Base-by-base conservation (phyloP, 495 filamentous ascomycete genomes). In the Aspergillus incahuasiensis region DNA sequence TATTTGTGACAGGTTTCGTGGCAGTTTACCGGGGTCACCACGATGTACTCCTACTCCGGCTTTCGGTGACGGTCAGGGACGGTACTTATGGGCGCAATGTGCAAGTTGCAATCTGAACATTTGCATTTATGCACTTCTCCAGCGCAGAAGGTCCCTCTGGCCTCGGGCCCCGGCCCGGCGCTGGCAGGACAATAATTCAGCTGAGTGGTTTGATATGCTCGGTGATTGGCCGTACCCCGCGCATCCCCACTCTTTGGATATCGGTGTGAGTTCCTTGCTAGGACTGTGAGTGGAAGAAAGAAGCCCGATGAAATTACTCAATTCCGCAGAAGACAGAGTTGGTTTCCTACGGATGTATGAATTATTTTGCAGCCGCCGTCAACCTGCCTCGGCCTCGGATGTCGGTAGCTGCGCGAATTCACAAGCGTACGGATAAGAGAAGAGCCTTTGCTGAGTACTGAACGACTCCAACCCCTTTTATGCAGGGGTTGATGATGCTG, bases 221-320 rank as follows among this genome's bases (percentile, higher is more conserved):
- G 40, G 8, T 71, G 66, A 74, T 74, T 74, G 71, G 59, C 57
- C 52, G 63, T 65, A 70, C 65, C 63, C 71, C 66, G 67, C 64
- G 69, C 69, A 67, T 41, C 39, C 54, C 46, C 49, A 52, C 46
- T 60, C 38, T 35, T 59, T 48, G 45, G 7, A 18, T 18, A 47
- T 60, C 54, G 59, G 59, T 60, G 63, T 62, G 62, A 52, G 48
- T 55, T 28, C n/a, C 32, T 9, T 21, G 30, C 40, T 42, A 20
- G 40, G 20, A 44, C 13, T 21, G 24, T 13, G 16, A 39, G 22
- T 4, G 12, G 20, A 39, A 48, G 45, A 15, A 25, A 42, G 28
- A 42, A 39, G 43, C 9, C 32, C 32, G 32, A 35, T 35, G 5
- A 35, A 35, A 11, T 11, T 11, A 5, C 5, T 30, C 28, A 9